Base-by-base conservation (phyloP, 495 filamentous ascomycete genomes). In the Trypethelium eluteriae region DNA sequence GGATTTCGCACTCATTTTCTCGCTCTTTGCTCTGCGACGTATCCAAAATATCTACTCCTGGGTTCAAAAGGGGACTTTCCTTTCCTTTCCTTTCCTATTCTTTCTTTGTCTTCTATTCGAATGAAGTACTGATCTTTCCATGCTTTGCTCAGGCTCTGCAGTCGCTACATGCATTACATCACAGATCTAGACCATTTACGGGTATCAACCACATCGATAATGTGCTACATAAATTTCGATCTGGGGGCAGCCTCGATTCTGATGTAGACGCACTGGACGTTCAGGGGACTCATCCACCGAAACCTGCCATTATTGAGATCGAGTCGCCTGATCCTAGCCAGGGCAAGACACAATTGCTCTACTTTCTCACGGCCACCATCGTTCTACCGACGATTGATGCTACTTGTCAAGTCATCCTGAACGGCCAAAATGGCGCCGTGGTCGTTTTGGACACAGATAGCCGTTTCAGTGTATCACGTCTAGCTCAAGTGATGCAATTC, bases 371-470 rank as follows among this genome's bases (percentile, higher is more conserved):
- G 3, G 77, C 86, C 10, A 76, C 81, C 2, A 81, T 84, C 0
- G 76, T 89, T 12, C 77, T 94, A 9, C 82, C 88, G 2, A 49
- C 76, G 1, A 14, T 36, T 9, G n/a, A 36, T 36, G 32, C 53
- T 14, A 5, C 53, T 35, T 59, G 2, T 59, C 56, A 39, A 1
- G 63, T 75, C 32, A 32, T 64, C 3, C 62, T 82, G 3, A 66
- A 71, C 41, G 86, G 85, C n/a, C 80, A 82, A 38, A 74, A 76
- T 35, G 82, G 84, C 18, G 81, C 89, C 2, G 81, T 93, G 2
- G 81, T 88, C 3, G 77, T 92, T 38, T 71, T 96, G 35, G 92
- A 96, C 70, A 79, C 86, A 0, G 86, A 90, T 53, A 80, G 81
- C 49, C 82, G 82, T 0, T 92, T 96, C 68, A 83, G 87, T 39